Evolutionary conservation across 352 stramenopile species (phyloP).

Genomic region (Sclerospora graminicola): DNA sequence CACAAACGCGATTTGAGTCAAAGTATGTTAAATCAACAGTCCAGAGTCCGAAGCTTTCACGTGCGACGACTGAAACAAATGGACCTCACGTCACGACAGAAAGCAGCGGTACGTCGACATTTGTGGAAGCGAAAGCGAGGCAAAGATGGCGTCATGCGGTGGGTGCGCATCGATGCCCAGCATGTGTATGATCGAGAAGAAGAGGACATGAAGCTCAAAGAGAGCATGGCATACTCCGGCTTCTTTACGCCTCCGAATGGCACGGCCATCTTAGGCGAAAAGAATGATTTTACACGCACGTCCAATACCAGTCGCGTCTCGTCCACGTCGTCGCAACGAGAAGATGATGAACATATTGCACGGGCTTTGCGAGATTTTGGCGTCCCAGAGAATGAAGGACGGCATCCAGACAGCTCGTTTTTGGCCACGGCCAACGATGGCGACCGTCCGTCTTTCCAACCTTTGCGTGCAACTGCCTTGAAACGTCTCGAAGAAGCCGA

Average conservation of each 20-base stretch:
- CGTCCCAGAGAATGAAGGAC: slow-evolving; percentile 26
- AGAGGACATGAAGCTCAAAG: slow-evolving; percentile 19
- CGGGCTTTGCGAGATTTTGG: slow-evolving; percentile 71
- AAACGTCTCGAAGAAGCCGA: slow-evolving; percentile 71
- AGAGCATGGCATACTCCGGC: slow-evolving; percentile 28
- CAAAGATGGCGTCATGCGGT: slow-evolving; percentile 63
- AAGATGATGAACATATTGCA: slow-evolving; percentile 66
- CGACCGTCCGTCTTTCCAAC: slow-evolving; percentile 48
- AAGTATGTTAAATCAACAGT: slow-evolving; percentile 73
- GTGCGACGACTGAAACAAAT: slow-evolving; percentile 80
- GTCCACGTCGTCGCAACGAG: slow-evolving; percentile 42
- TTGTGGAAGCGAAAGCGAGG: slow-evolving; percentile 69
- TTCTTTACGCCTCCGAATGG: slow-evolving; percentile 38
- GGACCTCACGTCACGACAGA: slow-evolving; percentile 72
- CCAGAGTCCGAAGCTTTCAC: slow-evolving; percentile 73
- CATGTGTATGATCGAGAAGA: slow-evolving; percentile 19
- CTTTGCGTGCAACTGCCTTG: slow-evolving; percentile 61
- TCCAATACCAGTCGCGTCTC: slow-evolving; percentile 26
- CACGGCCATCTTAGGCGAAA: slow-evolving; percentile 25
- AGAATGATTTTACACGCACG: slow-evolving; percentile 11
- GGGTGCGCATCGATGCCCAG: slow-evolving; percentile 66
- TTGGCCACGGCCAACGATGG: slow-evolving; percentile 30
- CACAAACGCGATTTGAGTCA: slow-evolving; percentile 59
- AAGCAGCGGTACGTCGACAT: slow-evolving; percentile 63
- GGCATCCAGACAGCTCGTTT: slow-evolving; percentile 28